Evolutionary conservation across 2,329 filamentous ascomycete species (phyloP).

Genomic region (Alternaria sp.): DNA sequence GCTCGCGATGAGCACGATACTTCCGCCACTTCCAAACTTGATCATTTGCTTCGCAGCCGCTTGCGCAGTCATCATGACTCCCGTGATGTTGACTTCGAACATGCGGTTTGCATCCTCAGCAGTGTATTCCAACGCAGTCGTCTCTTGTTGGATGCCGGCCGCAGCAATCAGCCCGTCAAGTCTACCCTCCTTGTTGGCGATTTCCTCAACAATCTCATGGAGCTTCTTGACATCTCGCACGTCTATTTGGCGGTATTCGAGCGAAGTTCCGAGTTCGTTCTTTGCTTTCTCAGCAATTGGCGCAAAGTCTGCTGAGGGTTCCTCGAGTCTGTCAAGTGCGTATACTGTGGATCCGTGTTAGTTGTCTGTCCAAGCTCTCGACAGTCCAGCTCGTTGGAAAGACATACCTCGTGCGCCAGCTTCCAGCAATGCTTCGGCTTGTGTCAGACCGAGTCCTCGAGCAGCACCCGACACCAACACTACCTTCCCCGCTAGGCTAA

Average conservation of each 20-base stretch:
- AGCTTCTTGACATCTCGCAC: conserved; percentile 76
- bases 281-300: conserved; percentile 70
- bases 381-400: not conserved
- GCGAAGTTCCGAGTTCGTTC: conserved; percentile 70
- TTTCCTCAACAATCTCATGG: conserved; percentile 72
- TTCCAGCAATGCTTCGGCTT: conserved; percentile 77
- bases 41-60: conserved; percentile 72
- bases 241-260: conserved; percentile 82
- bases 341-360: conserved; percentile 61
- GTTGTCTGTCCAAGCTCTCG: not conserved
- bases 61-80: conserved; percentile 70
- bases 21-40: conserved; percentile 66
- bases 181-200: conserved; percentile 74
- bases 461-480: conserved; percentile 77
- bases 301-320: conserved; percentile 70
- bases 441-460: conserved; percentile 75
- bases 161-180: conserved; percentile 82
- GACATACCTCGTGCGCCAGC: conserved; percentile 72
- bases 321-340: conserved; percentile 69
- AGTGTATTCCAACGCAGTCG: conserved; percentile 79
- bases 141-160: conserved; percentile 84
- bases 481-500: conserved; percentile 75
- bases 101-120: conserved; percentile 69
- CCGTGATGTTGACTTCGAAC: conserved; percentile 69
- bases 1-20: conserved; percentile 69